Evolutionary conservation across 371 early-diverging fungal genomes (phyloP).

Genomic region (Catenaria anguillulae): DNA sequence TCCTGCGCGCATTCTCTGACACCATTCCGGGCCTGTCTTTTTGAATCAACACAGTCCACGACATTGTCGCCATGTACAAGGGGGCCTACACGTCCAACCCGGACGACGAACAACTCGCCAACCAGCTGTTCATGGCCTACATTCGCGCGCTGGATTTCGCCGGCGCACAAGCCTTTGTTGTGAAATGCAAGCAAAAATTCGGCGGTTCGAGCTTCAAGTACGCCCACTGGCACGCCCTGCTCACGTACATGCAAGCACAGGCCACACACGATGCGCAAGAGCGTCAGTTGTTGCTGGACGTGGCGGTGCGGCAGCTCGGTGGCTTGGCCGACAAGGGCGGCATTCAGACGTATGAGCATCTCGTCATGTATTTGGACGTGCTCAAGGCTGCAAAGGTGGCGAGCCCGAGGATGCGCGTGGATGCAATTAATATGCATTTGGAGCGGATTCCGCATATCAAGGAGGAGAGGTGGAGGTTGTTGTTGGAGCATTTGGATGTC

Average conservation of each 20-base stretch:
- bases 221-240: background rate
- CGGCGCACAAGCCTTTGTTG: background rate
- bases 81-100: conserved; percentile 15
- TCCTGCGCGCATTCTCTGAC: too few species aligned
- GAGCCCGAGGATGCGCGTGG: too few species aligned
- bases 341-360: conserved; percentile 11
- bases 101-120: conserved; percentile 22
- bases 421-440: too few species aligned
- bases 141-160: conserved; percentile 15
- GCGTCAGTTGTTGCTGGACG: conserved; percentile 9
- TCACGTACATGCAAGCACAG: background rate
- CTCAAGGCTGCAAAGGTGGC: conserved; percentile 7
- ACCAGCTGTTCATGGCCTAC: conserved; percentile 24
- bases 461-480: background rate
- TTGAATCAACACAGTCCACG: conserved; percentile 17
- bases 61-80: conserved; percentile 20
- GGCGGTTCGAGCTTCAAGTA: background rate
- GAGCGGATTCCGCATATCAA: too few species aligned
- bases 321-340: conserved; percentile 1
- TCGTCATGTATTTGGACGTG: conserved; percentile 8
- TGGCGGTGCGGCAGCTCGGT: conserved; percentile 15
- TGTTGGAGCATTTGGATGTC: background rate
- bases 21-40: too few species aligned
- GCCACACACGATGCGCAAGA: background rate
- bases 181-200: background rate